Percentiles rank a stretch among this genome's conserved stretches.
Evolutionary conservation across 176 grass and related monocot genomes (phyloP).

Genomic region (Eleusine indica): DNA sequence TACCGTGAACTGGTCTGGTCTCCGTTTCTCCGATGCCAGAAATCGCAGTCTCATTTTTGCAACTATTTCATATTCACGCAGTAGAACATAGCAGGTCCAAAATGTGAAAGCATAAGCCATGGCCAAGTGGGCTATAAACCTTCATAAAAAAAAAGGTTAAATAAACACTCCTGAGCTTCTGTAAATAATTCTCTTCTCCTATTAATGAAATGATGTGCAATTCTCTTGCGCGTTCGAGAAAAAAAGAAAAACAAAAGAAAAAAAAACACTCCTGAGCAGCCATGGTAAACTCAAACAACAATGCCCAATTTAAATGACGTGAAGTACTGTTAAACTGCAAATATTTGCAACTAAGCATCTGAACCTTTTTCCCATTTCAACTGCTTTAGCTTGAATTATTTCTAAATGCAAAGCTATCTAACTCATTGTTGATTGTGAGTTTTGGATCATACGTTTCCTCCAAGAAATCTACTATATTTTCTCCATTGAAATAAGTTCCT

Average conservation of each 20-base stretch:
- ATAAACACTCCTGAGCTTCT: background rate
- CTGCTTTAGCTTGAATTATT: background rate
- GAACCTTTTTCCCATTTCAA: background rate
- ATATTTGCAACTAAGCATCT: constrained; percentile 14
- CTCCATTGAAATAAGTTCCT: background rate
- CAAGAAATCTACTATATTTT: background rate
- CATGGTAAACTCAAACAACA: constrained; percentile 23
- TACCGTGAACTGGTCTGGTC: constrained; percentile 97
- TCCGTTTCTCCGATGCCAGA: constrained; percentile 87
- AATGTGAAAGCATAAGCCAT: constrained; percentile 96
- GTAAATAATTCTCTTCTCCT: too few relatives aligned
- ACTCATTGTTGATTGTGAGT: constrained; percentile 11
- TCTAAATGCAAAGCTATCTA: constrained; percentile 11
- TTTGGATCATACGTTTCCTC: constrained; percentile 5
- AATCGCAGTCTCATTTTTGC: constrained; percentile 87
- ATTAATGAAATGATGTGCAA: too few relatives aligned
- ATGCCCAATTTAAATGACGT: constrained; percentile 23
- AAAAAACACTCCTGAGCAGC: constrained; percentile 9
- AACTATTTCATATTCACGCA: constrained; percentile 81
- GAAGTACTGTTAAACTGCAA: background rate
- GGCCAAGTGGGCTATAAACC: constrained; percentile 76
- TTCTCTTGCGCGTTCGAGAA: background rate
- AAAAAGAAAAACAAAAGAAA: background rate
- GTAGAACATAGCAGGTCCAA: constrained; percentile 94
- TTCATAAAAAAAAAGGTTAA: constrained; percentile 42